Conservation (phyloP, 2,329 filamentous ascomycete genomes). For the Trichoderma sp. region DNA sequence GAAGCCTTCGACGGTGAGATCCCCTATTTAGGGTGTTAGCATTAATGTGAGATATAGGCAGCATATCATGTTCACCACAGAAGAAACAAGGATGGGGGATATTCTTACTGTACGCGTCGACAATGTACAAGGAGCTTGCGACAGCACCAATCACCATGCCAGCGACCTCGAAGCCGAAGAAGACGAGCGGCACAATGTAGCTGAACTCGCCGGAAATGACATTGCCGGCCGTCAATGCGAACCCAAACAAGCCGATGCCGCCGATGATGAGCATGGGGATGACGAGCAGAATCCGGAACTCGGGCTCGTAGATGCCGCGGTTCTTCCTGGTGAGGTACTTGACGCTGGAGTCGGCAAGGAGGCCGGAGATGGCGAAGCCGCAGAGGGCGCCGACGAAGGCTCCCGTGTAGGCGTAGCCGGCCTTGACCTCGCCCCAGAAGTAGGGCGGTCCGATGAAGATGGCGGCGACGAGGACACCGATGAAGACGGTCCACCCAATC, state of each 20-base stretch:
- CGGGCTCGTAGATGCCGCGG: constrained; percentile 81
- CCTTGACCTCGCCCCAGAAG: constrained; percentile 76
- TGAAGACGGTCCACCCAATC: constrained; percentile 95
- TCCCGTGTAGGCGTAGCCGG: constrained; percentile 83
- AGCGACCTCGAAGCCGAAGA: constrained; percentile 78
- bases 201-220: constrained; percentile 55
- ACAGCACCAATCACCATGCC: constrained; percentile 93
- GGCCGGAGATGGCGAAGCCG: constrained; percentile 72
- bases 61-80: background rate
- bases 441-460: constrained; percentile 78
- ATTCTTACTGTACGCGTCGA: constrained; percentile 79
- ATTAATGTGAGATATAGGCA: background rate
- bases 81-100: background rate
- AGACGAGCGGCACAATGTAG: constrained; percentile 73
- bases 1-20: constrained; percentile 82
- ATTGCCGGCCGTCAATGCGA: constrained; percentile 68
- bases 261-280: constrained; percentile 77
- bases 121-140: constrained; percentile 79
- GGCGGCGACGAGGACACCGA: constrained; percentile 76
- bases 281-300: constrained; percentile 81
- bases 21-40: constrained; percentile 45
- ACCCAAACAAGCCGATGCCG: constrained; percentile 77
- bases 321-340: constrained; percentile 70
- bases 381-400: constrained; percentile 79
- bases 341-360: constrained; percentile 70